A percentile compares a stretch with the other conserved stretches of the same genome.
These are phyloP conservation scores for Capsicum pubescens DNA, from an alignment of 257 asterid genomes.

Conservation along the genomic window DNA sequence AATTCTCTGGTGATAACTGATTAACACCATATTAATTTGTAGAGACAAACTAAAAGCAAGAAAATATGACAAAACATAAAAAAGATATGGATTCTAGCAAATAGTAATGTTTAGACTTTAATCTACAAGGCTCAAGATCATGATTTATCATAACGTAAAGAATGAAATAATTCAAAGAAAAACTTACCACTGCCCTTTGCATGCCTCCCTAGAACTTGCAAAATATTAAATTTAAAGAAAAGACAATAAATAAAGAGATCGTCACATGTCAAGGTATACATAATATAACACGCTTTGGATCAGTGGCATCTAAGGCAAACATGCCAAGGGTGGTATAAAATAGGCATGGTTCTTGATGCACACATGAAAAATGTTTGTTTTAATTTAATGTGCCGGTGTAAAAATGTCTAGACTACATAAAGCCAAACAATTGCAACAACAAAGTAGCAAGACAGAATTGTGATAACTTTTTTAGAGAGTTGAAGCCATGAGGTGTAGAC, in stretches of 20 bases:
- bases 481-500: slow-evolving; percentile 5
- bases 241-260: not conserved
- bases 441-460: not conserved
- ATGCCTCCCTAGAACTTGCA: not conserved
- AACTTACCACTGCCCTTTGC: not conserved
- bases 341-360: slow-evolving; percentile 21
- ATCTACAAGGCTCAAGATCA: not conserved
- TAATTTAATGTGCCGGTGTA: not conserved
- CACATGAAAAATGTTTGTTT: not conserved
- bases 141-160: not conserved
- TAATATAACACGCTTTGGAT: not conserved
- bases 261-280: not conserved
- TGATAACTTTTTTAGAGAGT: not conserved
- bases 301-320: not conserved
- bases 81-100: not conserved
- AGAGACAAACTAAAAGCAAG: not conserved
- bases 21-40: not conserved
- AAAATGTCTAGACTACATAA: not conserved
- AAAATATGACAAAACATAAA: not conserved
- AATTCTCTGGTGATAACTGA: slow-evolving; percentile 44
- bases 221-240: not conserved
- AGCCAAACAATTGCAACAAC: not conserved
- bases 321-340: not conserved
- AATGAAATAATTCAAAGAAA: not conserved
- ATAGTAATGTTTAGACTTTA: not conserved